These are phyloP conservation scores for Cladosporium colombiae DNA, from an alignment of 2,329 filamentous ascomycete species.

Conservation along the genomic window DNA sequence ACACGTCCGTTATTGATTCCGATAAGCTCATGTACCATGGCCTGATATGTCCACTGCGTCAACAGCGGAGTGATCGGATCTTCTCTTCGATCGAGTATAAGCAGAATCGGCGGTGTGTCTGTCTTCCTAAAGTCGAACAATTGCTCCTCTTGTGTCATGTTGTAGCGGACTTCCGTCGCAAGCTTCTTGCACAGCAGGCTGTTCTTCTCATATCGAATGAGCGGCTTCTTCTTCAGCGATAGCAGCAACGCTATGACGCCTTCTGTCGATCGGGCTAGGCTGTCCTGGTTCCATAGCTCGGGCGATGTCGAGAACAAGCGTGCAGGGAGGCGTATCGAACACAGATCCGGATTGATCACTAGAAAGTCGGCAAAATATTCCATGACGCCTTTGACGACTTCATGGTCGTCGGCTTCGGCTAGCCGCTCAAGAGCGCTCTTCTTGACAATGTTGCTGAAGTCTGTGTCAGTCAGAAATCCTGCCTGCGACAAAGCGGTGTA, in stretches of 20 bases:
- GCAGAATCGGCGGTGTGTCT: conserved; percentile 88
- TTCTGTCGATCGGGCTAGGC: conserved; percentile 82
- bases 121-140: conserved; percentile 94
- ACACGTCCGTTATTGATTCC: conserved; percentile 96
- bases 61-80: conserved; percentile 92
- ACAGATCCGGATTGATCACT: conserved; percentile 88
- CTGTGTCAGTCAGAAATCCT: conserved; percentile 44
- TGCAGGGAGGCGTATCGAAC: conserved; percentile 34
- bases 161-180: conserved; percentile 86
- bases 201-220: conserved; percentile 91
- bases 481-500: conserved; percentile 24
- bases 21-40: conserved; percentile 97
- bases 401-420: conserved; percentile 95
- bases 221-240: conserved; percentile 91
- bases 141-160: conserved; percentile 92
- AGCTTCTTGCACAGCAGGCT: conserved; percentile 89
- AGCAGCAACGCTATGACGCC: conserved; percentile 81
- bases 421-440: conserved; percentile 93
- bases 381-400: conserved; percentile 90
- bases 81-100: conserved; percentile 87
- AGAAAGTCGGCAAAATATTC: conserved; percentile 97
- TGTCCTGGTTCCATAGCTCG: conserved; percentile 88
- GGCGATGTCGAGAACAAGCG: conserved; percentile 49
- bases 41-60: conserved; percentile 98
- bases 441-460: conserved; percentile 96